Evolutionary conservation across 495 filamentous ascomycete species (phyloP), one percentile per base, ranked within the genome.

Genomic region (Aspergillus sclerotiicarbonarius): DNA sequence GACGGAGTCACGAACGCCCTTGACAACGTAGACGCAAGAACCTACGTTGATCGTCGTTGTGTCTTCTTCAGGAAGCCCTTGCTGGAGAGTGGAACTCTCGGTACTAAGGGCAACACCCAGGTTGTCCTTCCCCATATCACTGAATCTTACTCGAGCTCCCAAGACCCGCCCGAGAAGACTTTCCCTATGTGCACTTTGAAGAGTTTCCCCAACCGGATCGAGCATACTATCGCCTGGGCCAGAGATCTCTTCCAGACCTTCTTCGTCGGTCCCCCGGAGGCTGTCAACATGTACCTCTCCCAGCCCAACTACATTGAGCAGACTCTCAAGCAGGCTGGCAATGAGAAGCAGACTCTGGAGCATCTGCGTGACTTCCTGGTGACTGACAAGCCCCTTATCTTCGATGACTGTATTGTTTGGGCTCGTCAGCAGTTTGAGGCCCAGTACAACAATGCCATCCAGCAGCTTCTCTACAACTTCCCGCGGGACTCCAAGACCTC

Each of bases 211-310:
- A 99, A 99, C 78, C 88, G 86, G 67, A 99, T 99, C 68, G 91
- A 99, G 75, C 95, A 99, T 68, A 99, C 95, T 6, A 99, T 99
- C 70, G 95, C 95, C 19, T 99, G 95, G 95, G 90, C 92, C 25
- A 85, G 93, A 46, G 94, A 98, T 66, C 78, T 96, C 19, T 99
- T 99, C 78, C 90, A 96, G 71, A 85, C 86, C 18, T 92, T 88
- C 56, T 99, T 96, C 63, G 91, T 95, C 57, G 92, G 92, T 54
- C 90, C 92, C 13, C 89, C 93, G 16, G 94, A 99, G 75, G 87
- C 92, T 15, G 92, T 93, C 63, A 99, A 99, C 71, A 84, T 95
- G 56, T 99, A 99, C 65, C 82, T 98, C 41, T 87, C 86, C 6
- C 89, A 97, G 70, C 83, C 93, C 12, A 91, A 96, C 71, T 99